phyloP scores from a whole-genome alignment of 202 grass and related monocot genomes.

The Schoenoplectus tabernaemontani region DNA sequence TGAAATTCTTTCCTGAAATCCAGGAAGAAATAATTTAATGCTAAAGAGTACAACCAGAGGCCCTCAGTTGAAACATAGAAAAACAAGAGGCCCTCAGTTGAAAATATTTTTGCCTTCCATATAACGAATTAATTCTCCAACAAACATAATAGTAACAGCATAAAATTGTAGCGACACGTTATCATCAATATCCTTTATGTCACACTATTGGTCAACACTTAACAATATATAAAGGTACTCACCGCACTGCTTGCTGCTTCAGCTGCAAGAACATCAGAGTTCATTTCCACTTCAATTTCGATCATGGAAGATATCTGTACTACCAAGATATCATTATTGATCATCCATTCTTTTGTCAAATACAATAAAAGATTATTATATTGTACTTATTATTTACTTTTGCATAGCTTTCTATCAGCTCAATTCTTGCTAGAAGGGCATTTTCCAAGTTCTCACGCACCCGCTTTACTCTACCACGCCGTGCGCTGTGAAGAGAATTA shows the following conservation, averaged over 20 bases:
- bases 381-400: constrained; percentile 53
- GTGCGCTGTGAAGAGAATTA: constrained; percentile 42
- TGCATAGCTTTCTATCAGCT: constrained; percentile 83
- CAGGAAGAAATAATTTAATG: neutral
- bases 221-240: constrained; percentile 22
- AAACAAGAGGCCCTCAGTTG: neutral
- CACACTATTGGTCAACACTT: neutral
- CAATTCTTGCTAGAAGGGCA: constrained; percentile 61
- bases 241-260: constrained; percentile 79
- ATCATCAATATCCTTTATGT: neutral
- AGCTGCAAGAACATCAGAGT: constrained; percentile 85
- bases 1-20: constrained; percentile 74
- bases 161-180: neutral
- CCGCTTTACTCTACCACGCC: constrained; percentile 71
- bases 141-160: neutral
- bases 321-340: constrained; percentile 6
- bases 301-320: constrained; percentile 93
- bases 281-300: constrained; percentile 99
- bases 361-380: neutral
- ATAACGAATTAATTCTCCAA: neutral
- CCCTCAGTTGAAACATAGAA: too few species aligned
- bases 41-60: neutral
- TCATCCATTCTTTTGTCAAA: constrained; percentile 17
- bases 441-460: constrained; percentile 77
- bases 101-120: neutral